Conservation (phyloP, 176 grass and related monocot species). For the Panicum miliaceum region DNA sequence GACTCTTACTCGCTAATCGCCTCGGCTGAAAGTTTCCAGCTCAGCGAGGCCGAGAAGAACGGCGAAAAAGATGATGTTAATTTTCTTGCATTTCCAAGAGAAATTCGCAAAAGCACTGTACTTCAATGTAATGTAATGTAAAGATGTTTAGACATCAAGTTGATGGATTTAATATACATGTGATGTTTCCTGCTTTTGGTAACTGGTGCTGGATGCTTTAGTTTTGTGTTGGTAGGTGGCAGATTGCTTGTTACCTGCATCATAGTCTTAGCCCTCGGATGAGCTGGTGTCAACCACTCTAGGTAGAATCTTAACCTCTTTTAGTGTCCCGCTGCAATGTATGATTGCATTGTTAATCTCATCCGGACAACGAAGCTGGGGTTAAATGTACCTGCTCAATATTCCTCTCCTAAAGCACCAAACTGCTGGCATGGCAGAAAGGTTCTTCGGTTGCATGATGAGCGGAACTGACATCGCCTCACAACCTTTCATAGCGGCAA, state of each 20-base stretch:
- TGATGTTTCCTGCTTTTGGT: conserved; percentile 25
- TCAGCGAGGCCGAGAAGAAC: neutral
- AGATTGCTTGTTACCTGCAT: neutral
- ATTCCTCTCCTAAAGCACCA: conserved; percentile 32
- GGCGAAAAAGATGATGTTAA: neutral
- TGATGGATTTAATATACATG: neutral
- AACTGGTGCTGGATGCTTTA: neutral
- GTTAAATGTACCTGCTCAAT: neutral
- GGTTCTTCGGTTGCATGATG: conserved; percentile 26
- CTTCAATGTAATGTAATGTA: conserved; percentile 18
- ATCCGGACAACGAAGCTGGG: conserved; percentile 10
- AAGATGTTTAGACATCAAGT: conserved; percentile 12
- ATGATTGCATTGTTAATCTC: conserved; percentile 20
- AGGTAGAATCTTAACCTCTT: conserved; percentile 38
- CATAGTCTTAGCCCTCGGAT: neutral
- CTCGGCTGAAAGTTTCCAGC: conserved; percentile 6
- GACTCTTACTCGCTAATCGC: neutral
- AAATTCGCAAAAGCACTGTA: neutral
- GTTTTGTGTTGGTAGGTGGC: neutral
- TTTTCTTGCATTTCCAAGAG: neutral
- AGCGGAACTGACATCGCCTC: neutral
- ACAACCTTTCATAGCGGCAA: neutral
- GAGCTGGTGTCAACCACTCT: conserved; percentile 40
- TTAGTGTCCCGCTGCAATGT: conserved; percentile 13
- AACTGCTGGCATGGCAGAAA: conserved; percentile 39